These are phyloP conservation scores for Adansonia gregorii DNA, from an alignment of 441 rosid genomes.

Conservation along the genomic window DNA sequence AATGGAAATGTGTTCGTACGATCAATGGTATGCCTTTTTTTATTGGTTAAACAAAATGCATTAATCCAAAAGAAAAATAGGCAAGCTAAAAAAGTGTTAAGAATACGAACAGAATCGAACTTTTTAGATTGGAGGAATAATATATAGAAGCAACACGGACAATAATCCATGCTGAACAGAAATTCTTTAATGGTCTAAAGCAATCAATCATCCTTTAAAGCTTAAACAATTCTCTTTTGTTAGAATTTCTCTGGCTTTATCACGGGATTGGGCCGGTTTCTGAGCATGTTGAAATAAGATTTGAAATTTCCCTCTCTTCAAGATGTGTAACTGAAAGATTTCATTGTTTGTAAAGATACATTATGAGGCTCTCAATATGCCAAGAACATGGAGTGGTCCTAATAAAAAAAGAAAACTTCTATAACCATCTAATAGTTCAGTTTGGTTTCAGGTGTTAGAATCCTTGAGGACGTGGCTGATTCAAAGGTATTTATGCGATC, in stretches of 20 bases:
- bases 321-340: background rate
- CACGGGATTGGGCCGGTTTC: background rate
- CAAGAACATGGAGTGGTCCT: background rate
- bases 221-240: background rate
- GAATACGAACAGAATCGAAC: background rate
- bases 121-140: background rate
- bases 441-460: conserved; percentile 80
- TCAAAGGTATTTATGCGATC: conserved; percentile 62
- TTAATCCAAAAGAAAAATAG: conserved; percentile 12
- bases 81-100: conserved; percentile 1
- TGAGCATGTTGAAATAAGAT: background rate
- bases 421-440: conserved; percentile 18
- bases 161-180: background rate
- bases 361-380: background rate
- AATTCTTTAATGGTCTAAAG: background rate
- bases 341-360: background rate
- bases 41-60: background rate
- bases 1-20: conserved; percentile 97
- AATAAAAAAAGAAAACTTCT: background rate
- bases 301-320: background rate
- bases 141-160: conserved; percentile 1
- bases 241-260: conserved; percentile 2
- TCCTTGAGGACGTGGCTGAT: conserved; percentile 86
- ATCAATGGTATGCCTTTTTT: conserved; percentile 58
- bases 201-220: background rate